These are phyloP conservation scores for Aspergillus bertholletiae DNA, from an alignment of 495 filamentous ascomycete genomes.

Conservation along the genomic window DNA sequence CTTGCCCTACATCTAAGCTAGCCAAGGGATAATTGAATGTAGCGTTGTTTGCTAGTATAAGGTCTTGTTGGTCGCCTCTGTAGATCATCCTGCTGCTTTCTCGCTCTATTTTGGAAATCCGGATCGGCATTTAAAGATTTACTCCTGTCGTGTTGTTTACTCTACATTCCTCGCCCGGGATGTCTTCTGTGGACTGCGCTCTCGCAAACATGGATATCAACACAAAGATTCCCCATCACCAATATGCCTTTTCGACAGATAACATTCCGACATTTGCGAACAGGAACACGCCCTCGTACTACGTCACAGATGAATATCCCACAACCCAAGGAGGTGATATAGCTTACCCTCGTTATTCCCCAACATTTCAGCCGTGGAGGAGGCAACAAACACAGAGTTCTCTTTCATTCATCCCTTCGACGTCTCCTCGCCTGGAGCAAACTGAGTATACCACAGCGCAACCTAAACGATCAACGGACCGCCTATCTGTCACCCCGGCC, in stretches of 20 bases:
- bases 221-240: conserved; percentile 11
- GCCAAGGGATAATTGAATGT: conserved; percentile 21
- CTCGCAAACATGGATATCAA: conserved; percentile 6
- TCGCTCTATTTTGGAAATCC: background rate
- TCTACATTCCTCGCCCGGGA: conserved; percentile 4
- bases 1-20: conserved; percentile 17
- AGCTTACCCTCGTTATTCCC: conserved; percentile 20
- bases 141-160: background rate
- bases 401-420: conserved; percentile 25
- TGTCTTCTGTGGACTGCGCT: conserved; percentile 18
- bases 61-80: background rate
- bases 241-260: conserved; percentile 17
- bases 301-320: conserved; percentile 7
- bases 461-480: conserved; percentile 24
- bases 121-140: background rate
- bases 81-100: conserved; percentile 1
- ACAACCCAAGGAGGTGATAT: conserved; percentile 5
- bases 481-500: conserved; percentile 21
- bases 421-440: conserved; percentile 18
- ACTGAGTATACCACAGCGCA: conserved; percentile 29
- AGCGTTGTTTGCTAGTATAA: conserved; percentile 1
- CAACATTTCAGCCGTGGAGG: conserved; percentile 21
- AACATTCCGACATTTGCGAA: conserved; percentile 15
- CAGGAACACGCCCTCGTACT: conserved; percentile 15
- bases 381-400: conserved; percentile 22